phyloP scores from a whole-genome alignment of 2,329 filamentous ascomycete species.

The Shiraia bambusicola region DNA sequence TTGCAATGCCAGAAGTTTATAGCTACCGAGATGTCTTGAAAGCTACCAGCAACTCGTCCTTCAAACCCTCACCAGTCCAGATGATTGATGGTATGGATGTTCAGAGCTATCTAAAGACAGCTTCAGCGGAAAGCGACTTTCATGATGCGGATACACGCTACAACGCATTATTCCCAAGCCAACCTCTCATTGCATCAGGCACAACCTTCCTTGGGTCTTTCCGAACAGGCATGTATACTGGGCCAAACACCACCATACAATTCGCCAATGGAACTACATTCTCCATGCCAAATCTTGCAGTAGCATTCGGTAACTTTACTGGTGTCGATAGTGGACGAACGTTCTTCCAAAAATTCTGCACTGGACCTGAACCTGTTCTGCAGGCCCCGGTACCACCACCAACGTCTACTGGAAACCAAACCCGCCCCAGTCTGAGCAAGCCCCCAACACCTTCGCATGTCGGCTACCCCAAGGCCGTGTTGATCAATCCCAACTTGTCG shows the following conservation, averaged over 20 bases:
- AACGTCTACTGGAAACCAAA: constrained; percentile 14
- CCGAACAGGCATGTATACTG: constrained; percentile 33
- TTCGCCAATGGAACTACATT: constrained; percentile 42
- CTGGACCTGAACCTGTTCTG: constrained; percentile 22
- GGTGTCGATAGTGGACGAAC: constrained; percentile 42
- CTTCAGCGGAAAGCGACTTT: constrained; percentile 33
- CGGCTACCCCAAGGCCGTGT: constrained; percentile 44
- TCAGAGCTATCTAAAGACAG: constrained; percentile 34
- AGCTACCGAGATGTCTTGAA: constrained; percentile 33
- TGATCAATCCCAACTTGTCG: constrained; percentile 39
- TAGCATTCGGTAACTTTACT: constrained; percentile 35
- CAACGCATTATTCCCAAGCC: constrained; percentile 44
- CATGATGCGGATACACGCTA: constrained; percentile 47
- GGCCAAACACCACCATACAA: constrained; percentile 37
- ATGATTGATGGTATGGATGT: constrained; percentile 43
- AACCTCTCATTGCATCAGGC: constrained; percentile 33
- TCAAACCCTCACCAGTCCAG: constrained; percentile 40
- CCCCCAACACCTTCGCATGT: constrained; percentile 35
- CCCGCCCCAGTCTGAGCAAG: constrained; percentile 16
- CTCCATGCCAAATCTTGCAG: constrained; percentile 35
- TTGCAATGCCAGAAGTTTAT: constrained; percentile 41
- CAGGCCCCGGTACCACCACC: constrained; percentile 14
- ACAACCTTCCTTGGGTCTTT: constrained; percentile 33
- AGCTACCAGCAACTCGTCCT: constrained; percentile 27
- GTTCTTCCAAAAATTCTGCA: constrained; percentile 46